A percentile compares a stretch with the other conserved stretches of the same genome.
These are phyloP conservation scores for Piper longum DNA, from an alignment of 164 flowering plant genomes.

Conservation along the genomic window DNA sequence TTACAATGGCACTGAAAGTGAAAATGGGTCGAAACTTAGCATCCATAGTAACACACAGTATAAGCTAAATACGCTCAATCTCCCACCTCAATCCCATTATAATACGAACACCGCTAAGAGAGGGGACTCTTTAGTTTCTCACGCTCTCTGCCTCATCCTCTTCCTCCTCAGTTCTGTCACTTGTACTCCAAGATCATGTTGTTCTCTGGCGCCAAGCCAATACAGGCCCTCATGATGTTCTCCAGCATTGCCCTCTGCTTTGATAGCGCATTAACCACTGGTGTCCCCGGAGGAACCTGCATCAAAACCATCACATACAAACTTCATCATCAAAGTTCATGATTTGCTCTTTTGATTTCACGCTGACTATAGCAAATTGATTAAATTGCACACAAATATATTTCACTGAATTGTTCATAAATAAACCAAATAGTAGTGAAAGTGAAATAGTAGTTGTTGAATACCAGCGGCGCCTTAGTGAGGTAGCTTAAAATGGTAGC, in stretches of 20 bases:
- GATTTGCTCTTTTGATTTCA: too few relatives aligned
- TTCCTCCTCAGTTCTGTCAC: conserved; percentile 4
- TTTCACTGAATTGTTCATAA: too few relatives aligned
- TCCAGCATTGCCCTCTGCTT: conserved; percentile 99
- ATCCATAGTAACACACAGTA: too few relatives aligned
- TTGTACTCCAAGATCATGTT: conserved; percentile 42
- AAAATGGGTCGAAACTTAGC: too few relatives aligned
- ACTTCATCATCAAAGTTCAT: background rate
- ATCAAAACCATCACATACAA: background rate
- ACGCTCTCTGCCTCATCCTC: background rate
- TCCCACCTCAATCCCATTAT: too few relatives aligned
- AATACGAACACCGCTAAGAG: background rate
- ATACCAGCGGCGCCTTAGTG: conserved; percentile 96
- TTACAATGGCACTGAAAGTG: too few relatives aligned
- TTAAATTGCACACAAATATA: too few relatives aligned
- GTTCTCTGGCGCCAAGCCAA: conserved; percentile 97
- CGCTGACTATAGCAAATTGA: too few relatives aligned
- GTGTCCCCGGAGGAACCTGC: conserved; percentile 97
- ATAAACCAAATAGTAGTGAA: background rate
- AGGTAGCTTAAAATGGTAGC: conserved; percentile 97
- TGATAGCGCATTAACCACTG: conserved; percentile 93
- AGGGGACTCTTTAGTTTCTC: background rate
- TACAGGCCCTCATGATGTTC: conserved; percentile 96
- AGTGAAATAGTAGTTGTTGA: background rate
- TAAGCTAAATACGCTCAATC: too few relatives aligned